Conservation (phyloP, 306 rosid species). For the Erythrophleum fordii region DNA sequence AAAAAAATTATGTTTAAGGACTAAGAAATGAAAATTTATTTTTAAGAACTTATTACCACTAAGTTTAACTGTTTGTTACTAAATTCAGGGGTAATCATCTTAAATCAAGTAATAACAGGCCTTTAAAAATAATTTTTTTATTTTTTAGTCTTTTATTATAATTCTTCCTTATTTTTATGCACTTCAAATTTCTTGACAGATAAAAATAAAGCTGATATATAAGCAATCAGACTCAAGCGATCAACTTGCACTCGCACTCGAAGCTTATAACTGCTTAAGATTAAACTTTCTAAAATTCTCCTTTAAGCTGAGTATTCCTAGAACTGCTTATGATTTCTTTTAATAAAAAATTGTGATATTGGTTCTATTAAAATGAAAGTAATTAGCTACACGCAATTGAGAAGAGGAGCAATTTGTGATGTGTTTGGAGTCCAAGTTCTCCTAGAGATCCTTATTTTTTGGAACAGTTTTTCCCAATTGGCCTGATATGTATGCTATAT, state of each 20-base stretch:
- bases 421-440: constrained; percentile 13
- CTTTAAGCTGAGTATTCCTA: too few species aligned
- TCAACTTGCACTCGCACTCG: neutral
- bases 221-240: neutral
- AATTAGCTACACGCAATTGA: neutral
- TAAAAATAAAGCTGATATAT: neutral
- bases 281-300: too few species aligned
- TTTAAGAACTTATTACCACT: too few species aligned
- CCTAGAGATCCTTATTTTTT: constrained; percentile 9
- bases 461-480: neutral
- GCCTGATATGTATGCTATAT: constrained; percentile 10
- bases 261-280: neutral
- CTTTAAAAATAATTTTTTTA: too few species aligned
- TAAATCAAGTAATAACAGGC: too few species aligned
- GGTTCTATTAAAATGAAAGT: neutral
- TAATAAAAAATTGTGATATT: neutral
- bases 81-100: too few species aligned
- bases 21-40: too few species aligned
- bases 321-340: neutral
- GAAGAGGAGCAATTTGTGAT: too few species aligned
- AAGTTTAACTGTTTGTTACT: too few species aligned
- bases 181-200: neutral
- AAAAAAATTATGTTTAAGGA: too few species aligned
- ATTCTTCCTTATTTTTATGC: too few species aligned
- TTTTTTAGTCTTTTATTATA: too few species aligned